Base-by-base conservation (phyloP, 345 rosid species). In the Gossypium arboreum region DNA sequence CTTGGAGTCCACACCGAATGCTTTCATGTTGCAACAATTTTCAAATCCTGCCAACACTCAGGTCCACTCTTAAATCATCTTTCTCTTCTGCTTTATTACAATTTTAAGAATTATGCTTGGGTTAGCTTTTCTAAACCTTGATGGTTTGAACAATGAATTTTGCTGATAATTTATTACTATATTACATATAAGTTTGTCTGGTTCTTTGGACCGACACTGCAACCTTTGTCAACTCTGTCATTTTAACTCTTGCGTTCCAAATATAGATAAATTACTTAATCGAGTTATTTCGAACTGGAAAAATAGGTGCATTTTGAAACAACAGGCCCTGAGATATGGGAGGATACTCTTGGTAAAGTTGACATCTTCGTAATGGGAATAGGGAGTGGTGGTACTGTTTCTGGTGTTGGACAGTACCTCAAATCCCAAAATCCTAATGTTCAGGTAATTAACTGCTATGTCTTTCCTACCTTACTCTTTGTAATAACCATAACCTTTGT, bases 301-400 rank as follows among this genome's bases (percentile, higher is more conserved):
- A 58, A 76, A 81, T 82, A 94, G 99, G 84, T 81, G 70, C 98
- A 95, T 79, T 93, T 81, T 79, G 98, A 95, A 58, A 95, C 99
- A 1, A 95, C 99, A 1, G 98, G 99, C 39, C 99, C 97, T 79
- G 99, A 95, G 82, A 93, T 95, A 77, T 95, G 99, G 99, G 99
- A 95, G 82, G 99, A 92, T 68, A 90, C 99, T 8, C 83, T 80
- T 68, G 97, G 99, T 17, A 82, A 90, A 76, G 98, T 95, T 1
- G 99, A 95, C 76, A 93, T 95, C 43, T 95, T 92, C 58, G 90
- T 95, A 16, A 95, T 95, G 98, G 99, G 99, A 78, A 93, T 93
- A 27, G 99, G 98, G 41, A 93, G 99, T 68, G 99, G 99, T 58
- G 99, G 99, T 39, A 95, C 99, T 0, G 99, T 95, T 41, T 83